A percentile compares a stretch with the other conserved stretches of the same genome.
Conservation (phyloP, 2,329 filamentous ascomycete species). For the Talaromyces sp. region DNA sequence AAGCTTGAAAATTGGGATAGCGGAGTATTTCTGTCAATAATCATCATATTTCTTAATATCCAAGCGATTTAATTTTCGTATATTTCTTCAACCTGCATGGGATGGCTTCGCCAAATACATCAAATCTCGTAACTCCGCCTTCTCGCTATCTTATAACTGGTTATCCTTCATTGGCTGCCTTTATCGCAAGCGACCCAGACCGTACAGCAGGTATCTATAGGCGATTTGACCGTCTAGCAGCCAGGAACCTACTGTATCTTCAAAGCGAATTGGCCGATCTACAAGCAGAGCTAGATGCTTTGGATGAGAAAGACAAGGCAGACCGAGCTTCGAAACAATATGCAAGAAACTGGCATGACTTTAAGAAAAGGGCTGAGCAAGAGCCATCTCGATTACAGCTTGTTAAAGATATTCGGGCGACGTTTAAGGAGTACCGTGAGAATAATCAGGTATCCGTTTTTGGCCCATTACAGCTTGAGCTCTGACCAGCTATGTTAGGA, state of each 20-base stretch:
- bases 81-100: too few relatives aligned
- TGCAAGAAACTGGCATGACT: neutral
- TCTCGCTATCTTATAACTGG: neutral
- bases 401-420: neutral
- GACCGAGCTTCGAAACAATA: neutral
- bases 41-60: too few relatives aligned
- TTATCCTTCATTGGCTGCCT: neutral
- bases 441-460: neutral
- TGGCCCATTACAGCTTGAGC: neutral
- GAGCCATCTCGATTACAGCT: neutral
- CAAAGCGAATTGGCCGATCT: neutral
- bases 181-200: neutral
- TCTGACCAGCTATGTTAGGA: neutral
- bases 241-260: neutral
- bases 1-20: too few relatives aligned
- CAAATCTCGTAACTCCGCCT: too few relatives aligned
- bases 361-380: neutral
- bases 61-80: too few relatives aligned
- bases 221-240: neutral
- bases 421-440: neutral
- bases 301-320: neutral
- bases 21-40: too few relatives aligned
- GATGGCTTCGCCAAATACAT: too few relatives aligned
- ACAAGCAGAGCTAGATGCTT: neutral
- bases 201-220: neutral